Evolutionary conservation across 352 stramenopile species (phyloP).

Genomic region (Peronospora farinosa): DNA sequence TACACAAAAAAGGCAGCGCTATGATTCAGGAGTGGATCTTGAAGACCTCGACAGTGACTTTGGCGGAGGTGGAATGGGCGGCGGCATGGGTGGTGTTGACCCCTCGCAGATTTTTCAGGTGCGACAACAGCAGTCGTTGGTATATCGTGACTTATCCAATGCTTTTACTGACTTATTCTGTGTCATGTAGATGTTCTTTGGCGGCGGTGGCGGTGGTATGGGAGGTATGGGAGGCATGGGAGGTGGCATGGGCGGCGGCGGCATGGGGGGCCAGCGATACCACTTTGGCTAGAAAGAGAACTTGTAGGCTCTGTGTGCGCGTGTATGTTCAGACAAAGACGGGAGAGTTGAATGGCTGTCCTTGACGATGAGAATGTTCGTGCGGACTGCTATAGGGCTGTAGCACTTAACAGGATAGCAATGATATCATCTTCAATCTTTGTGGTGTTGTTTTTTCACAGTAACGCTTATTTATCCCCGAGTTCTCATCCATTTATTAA

Average conservation of each 20-base stretch:
- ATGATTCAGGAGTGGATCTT: constrained; percentile 93
- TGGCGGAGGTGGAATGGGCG: constrained; percentile 63
- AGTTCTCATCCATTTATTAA: constrained; percentile 33
- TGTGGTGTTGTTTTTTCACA: not conserved
- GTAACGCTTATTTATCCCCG: constrained; percentile 15
- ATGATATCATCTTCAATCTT: not conserved
- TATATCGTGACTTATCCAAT: constrained; percentile 1
- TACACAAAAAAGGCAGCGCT: constrained; percentile 88
- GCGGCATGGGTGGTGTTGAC: constrained; percentile 75
- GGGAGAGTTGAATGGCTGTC: constrained; percentile 20
- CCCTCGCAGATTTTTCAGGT: constrained; percentile 84
- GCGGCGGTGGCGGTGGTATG: constrained; percentile 43
- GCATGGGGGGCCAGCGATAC: constrained; percentile 62
- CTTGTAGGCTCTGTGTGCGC: constrained; percentile 9
- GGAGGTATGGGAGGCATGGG: constrained; percentile 46
- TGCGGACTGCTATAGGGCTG: not conserved
- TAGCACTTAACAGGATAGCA: too few relatives aligned
- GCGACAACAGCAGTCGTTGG: not conserved
- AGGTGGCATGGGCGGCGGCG: constrained; percentile 28
- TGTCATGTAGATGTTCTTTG: constrained; percentile 73
- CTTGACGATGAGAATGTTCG: constrained; percentile 32
- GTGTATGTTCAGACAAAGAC: constrained; percentile 24
- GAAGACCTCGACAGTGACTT: constrained; percentile 91
- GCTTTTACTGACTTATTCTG: constrained; percentile 3
- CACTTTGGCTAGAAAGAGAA: constrained; percentile 64